Base-by-base conservation (phyloP, 2,329 filamentous ascomycete genomes). In the Hymenoscyphus occultus region DNA sequence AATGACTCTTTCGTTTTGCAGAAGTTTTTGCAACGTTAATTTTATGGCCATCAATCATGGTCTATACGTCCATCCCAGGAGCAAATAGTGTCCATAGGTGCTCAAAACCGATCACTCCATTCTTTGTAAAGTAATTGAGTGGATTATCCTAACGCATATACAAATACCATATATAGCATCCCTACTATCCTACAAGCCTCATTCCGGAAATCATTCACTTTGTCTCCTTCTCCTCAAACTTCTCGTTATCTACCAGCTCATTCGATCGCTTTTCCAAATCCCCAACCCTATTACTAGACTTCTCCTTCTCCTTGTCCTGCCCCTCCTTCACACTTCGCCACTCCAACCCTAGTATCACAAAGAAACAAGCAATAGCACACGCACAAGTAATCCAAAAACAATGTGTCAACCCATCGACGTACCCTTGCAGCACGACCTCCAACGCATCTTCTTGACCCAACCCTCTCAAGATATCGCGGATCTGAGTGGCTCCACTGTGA, bases 311-410 rank as follows among this genome's bases (percentile, higher is more conserved):
- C 56, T 66, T 67, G 56, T 58, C 66, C 58, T 71, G 66, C 22
- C 65, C 71, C 72, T 81, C 79, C 76, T 84, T 82, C 59, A 86
- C 82, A 62, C 81, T 85, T 77, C 79, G 83, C 82, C 83, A 86
- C 71, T 80, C 75, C 65, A 86, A 68, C 13, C 78, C 80, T 1
- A 80, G 72, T 3, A 76, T 78, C 2, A 75, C 72, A 4, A 83
- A 56, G 64, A 86, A 83, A 0, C 81, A 81, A 2, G 75, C 77
- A 3, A 73, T 77, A 0, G 82, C 81, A 66, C 80, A 82, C 0
- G 79, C 83, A 0, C 82, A 76, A 0, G 82, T 80, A 62, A 85
- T 82, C 69, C 82, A 85, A 67, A 80, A 86, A 0, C 81, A 80
- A 59, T 83, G 74, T 19, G 80, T 78, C 69, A 86, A 72, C 0